Percentiles rank a stretch among this genome's conserved stretches.
Conservation (phyloP, 768 basidiomycete genomes). For the Mycena galericulata region DNA sequence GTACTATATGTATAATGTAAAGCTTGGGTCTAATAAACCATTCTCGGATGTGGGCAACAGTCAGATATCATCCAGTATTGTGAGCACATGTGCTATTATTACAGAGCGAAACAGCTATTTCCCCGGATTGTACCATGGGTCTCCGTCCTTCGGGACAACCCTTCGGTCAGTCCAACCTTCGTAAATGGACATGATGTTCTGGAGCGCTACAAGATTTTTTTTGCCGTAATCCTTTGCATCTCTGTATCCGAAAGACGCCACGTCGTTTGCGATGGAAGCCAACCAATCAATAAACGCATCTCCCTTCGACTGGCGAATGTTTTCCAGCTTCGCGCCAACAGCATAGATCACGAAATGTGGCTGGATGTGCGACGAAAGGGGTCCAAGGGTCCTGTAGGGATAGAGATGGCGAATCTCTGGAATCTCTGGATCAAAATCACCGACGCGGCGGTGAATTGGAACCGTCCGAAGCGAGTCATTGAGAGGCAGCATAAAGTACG, state of each 20-base stretch:
- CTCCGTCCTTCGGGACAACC: too few relatives aligned
- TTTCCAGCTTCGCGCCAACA: not conserved
- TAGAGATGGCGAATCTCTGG: not conserved
- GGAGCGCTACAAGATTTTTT: too few relatives aligned
- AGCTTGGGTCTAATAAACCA: too few relatives aligned
- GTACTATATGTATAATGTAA: too few relatives aligned
- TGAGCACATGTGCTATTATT: too few relatives aligned
- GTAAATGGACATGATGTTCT: too few relatives aligned
- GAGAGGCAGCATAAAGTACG: slow-evolving; percentile 1
- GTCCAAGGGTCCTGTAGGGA: not conserved
- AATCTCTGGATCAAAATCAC: not conserved
- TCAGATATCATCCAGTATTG: too few relatives aligned
- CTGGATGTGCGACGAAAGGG: not conserved
- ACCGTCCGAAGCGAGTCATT: not conserved
- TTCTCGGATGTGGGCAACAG: too few relatives aligned
- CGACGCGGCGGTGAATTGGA: not conserved
- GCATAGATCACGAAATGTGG: slow-evolving; percentile 10
- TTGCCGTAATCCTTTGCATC: too few relatives aligned
- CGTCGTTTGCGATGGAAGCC: not conserved
- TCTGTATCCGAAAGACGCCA: not conserved
- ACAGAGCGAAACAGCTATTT: too few relatives aligned
- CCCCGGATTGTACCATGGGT: too few relatives aligned
- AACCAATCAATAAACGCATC: not conserved
- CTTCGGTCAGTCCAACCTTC: too few relatives aligned
- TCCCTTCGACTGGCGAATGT: not conserved